Conservation (phyloP, 2,329 filamentous ascomycete genomes). For the Neophaeococcomyces aloes region DNA sequence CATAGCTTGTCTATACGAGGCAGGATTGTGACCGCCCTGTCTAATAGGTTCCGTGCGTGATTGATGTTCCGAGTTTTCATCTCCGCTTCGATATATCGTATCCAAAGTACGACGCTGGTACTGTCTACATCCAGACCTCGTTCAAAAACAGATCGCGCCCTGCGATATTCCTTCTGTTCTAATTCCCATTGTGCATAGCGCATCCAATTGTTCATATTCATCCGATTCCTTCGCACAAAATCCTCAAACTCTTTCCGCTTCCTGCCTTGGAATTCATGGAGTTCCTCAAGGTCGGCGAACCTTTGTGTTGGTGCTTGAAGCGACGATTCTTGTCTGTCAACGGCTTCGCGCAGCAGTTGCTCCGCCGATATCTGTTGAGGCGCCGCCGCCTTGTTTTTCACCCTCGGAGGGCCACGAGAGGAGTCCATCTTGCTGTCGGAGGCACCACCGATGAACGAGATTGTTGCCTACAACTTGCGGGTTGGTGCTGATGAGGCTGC, state of each 20-base stretch:
- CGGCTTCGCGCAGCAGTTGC: conserved; percentile 91
- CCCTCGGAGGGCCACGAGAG: conserved; percentile 79
- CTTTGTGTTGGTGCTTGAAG: conserved; percentile 86
- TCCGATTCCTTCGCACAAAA: conserved; percentile 86
- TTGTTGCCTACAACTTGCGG: too few species aligned
- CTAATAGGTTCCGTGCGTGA: conserved; percentile 86
- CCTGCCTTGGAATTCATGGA: conserved; percentile 92
- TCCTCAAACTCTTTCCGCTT: conserved; percentile 96
- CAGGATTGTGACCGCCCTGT: conserved; percentile 84
- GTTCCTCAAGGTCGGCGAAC: conserved; percentile 91
- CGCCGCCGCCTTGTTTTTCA: conserved; percentile 97
- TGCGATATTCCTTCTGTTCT: conserved; percentile 92
- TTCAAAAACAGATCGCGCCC: conserved; percentile 88
- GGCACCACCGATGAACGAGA: too few species aligned
- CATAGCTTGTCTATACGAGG: conserved; percentile 91
- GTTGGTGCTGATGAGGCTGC: too few species aligned
- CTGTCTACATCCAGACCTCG: conserved; percentile 84
- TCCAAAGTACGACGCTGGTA: conserved; percentile 78
- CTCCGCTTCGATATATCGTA: conserved; percentile 88
- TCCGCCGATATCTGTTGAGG: conserved; percentile 88
- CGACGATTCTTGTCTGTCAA: conserved; percentile 83
- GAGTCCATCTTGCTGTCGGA: conserved; percentile 63
- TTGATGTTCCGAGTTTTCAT: conserved; percentile 96
- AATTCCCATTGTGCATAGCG: conserved; percentile 95
- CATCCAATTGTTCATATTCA: conserved; percentile 99